These are phyloP conservation scores for Mycena metata DNA, from an alignment of 768 basidiomycete genomes.

Conservation along the genomic window DNA sequence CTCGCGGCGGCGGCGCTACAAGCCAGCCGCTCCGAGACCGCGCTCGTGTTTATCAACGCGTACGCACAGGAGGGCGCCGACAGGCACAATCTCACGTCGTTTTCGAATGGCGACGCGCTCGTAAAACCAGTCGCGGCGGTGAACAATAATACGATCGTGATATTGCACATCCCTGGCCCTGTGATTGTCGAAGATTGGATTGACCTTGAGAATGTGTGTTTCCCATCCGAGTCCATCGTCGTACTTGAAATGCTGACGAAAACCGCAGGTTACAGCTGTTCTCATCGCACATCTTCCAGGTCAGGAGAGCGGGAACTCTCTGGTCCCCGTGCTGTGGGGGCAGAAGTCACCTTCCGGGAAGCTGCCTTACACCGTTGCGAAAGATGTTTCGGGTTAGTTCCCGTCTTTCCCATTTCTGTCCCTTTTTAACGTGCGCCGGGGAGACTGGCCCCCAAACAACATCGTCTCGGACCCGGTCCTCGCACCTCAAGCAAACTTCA, in stretches of 20 bases:
- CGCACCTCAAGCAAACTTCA: conserved; percentile 26
- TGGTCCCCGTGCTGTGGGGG: conserved; percentile 28
- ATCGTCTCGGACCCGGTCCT: conserved; percentile 12
- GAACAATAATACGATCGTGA: conserved; percentile 27
- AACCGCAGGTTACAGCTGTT: conserved; percentile 22
- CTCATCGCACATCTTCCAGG: conserved; percentile 29
- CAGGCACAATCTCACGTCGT: conserved; percentile 55
- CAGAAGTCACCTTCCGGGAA: conserved; percentile 26
- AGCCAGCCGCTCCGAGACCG: conserved; percentile 39
- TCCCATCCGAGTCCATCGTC: background rate
- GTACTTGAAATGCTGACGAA: too few relatives aligned
- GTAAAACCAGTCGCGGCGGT: conserved; percentile 50
- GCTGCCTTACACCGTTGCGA: conserved; percentile 27
- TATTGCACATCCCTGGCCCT: conserved; percentile 64
- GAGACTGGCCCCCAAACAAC: conserved; percentile 28
- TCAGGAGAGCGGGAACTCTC: conserved; percentile 24
- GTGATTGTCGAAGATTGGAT: conserved; percentile 71
- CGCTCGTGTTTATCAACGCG: conserved; percentile 49
- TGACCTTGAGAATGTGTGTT: conserved; percentile 65
- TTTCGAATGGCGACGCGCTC: conserved; percentile 56
- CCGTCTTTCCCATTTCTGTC: too few relatives aligned
- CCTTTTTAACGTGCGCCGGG: background rate
- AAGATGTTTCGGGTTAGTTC: conserved; percentile 21
- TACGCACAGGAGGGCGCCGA: conserved; percentile 7
- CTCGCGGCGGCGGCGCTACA: conserved; percentile 38